Evolutionary conservation across 352 stramenopile genomes (phyloP).

Genomic region (Globisporangium spiculum): DNA sequence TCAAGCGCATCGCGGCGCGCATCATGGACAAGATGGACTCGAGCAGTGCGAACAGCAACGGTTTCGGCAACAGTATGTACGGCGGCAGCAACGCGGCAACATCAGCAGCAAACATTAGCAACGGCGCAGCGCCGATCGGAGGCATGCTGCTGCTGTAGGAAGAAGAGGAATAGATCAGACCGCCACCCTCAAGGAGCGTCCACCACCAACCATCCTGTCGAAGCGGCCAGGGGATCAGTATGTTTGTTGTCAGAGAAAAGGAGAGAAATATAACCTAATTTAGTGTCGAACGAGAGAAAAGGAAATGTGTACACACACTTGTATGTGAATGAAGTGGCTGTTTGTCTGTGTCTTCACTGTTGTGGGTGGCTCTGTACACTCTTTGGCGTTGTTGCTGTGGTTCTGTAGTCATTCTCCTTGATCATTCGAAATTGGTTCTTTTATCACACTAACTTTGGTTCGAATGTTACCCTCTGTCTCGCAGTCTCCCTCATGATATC

Average conservation of each 20-base stretch:
- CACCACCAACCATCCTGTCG: neutral
- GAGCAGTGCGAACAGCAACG: slow-evolving; percentile 21
- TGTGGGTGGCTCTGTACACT: neutral
- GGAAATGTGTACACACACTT: neutral
- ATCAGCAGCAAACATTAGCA: slow-evolving; percentile 1
- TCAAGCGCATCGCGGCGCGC: slow-evolving; percentile 63
- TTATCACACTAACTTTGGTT: neutral
- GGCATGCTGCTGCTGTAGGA: slow-evolving; percentile 20
- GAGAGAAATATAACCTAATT: slow-evolving; percentile 7
- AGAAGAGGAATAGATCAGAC: neutral
- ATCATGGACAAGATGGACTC: slow-evolving; percentile 75
- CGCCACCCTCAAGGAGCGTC: neutral
- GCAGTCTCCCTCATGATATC: neutral
- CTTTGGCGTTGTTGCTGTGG: neutral
- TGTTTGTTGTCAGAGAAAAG: neutral
- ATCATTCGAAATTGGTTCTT: neutral
- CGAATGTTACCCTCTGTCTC: neutral
- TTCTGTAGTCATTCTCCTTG: neutral
- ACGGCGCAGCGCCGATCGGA: slow-evolving; percentile 12
- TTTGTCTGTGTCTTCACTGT: neutral
- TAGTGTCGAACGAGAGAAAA: slow-evolving; percentile 1
- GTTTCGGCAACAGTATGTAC: neutral
- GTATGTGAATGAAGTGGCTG: neutral
- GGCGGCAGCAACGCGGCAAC: neutral
- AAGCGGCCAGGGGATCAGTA: neutral